Conservation (phyloP, 129 eudicot genomes). For the Flaveria ramosissima region DNA sequence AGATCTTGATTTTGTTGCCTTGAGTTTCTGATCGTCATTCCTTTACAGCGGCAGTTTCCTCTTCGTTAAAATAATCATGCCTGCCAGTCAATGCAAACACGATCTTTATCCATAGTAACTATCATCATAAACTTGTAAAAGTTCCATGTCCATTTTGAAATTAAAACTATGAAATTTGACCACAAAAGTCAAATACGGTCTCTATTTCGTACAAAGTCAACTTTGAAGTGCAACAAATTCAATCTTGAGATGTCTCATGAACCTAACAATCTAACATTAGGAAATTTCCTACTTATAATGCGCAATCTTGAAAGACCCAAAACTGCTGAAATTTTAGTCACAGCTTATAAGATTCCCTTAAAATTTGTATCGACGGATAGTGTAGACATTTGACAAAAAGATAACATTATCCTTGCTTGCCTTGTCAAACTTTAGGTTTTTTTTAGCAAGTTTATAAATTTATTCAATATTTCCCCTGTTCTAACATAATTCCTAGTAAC, state of each 20-base stretch:
- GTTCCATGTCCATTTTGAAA: background rate
- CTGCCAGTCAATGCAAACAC: constrained; percentile 45
- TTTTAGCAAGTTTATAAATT: background rate
- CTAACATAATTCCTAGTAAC: background rate
- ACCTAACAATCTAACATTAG: background rate
- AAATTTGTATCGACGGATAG: background rate
- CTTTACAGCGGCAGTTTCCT: constrained; percentile 50
- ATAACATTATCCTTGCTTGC: background rate
- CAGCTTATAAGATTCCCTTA: background rate
- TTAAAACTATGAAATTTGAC: background rate
- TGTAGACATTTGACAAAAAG: constrained; percentile 4
- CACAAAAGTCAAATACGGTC: background rate
- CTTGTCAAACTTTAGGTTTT: background rate
- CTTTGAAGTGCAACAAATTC: constrained; percentile 1
- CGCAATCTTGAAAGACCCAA: background rate
- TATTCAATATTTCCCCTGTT: background rate
- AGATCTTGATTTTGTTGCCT: constrained; percentile 14
- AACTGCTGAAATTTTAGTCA: background rate
- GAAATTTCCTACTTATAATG: background rate
- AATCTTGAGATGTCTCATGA: background rate
- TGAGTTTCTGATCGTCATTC: constrained; percentile 55
- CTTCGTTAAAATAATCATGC: constrained; percentile 69
- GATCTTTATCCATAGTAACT: constrained; percentile 3
- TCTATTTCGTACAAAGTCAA: constrained; percentile 7
- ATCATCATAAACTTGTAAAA: background rate